Evolutionary conservation across 768 basidiomycete genomes (phyloP), one percentile per base, ranked within the genome.

Genomic region (Termitomyces sp.): DNA sequence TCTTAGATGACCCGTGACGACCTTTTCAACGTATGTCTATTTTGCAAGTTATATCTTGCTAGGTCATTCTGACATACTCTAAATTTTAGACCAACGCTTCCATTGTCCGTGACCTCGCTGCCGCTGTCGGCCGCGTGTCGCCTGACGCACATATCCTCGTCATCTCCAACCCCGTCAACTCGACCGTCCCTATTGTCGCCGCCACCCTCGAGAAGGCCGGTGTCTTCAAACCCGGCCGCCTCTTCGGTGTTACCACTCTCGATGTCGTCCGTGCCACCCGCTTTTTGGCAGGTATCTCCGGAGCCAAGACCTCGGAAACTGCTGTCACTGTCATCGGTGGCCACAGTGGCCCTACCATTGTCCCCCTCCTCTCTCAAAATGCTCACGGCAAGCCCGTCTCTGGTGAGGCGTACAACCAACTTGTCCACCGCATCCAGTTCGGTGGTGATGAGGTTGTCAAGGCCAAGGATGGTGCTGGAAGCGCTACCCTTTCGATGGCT

Each of bases 161-260:
- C 75, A 99, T 99, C 74, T 96, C 95, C 65, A 99, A 99, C 86
- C 96, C 96, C 54, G 96, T 97, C 80, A 94, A 92, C 81, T 91
- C 89, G 51, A 98, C 97, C 60, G 97, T 98, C 58, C 96, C 97
- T 66, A 97, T 99, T 65, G 94, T 97, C 63, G 94, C 94, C 44
- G 82, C 86, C 63, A 89, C 90, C 57, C 87, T 97, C 71, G 84
- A 90, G 76, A 91, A 94, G 72, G 89, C 89, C 12, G 94, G 94
- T 59, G 91, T 91, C 58, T 98, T 89, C 76, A 85, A 99, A 79
- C 92, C 94, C 54, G 76, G 77, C 58, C 89, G 82, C 63, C 72
- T 98, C 66, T 98, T 97, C 72, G 97, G 96, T 81, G 89, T 99
- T 60, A 98, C 96, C 68, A 94, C 95, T 67, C 91, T 99, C 68